Evolutionary conservation across 2,329 filamentous ascomycete genomes (phyloP).

Genomic region (Pseudocercospora eumusae): DNA sequence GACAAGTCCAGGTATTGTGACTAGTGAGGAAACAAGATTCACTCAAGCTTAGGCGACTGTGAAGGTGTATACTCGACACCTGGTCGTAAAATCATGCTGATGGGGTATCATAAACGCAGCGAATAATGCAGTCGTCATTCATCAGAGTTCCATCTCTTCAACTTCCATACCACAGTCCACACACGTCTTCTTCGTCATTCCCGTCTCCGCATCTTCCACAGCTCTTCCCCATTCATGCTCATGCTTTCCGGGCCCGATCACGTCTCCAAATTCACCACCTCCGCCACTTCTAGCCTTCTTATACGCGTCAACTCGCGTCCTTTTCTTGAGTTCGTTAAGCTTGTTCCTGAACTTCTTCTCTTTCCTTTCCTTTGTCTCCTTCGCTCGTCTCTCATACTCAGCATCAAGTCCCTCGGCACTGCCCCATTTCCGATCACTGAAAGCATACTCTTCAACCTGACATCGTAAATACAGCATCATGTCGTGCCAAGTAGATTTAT

Average conservation of each 20-base stretch:
- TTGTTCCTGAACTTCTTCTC: conserved; percentile 91
- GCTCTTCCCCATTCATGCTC: conserved; percentile 79
- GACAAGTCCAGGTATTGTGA: no score
- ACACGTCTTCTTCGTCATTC: conserved; percentile 76
- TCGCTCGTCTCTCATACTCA: conserved; percentile 79
- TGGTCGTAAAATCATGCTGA: neutral
- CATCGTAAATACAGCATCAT: conserved; percentile 97
- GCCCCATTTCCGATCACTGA: conserved; percentile 83
- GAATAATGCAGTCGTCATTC: conserved; percentile 9
- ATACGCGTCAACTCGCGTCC: conserved; percentile 88
- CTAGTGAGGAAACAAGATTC: no score
- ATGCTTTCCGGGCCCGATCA: conserved; percentile 69
- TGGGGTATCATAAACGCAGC: conserved; percentile 7
- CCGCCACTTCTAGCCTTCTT: conserved; percentile 65
- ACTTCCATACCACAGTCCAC: conserved; percentile 68
- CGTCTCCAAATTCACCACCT: conserved; percentile 70
- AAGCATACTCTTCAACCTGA: conserved; percentile 92
- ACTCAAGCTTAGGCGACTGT: no score
- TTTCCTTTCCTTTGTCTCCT: conserved; percentile 79
- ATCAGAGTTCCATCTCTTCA: conserved; percentile 65
- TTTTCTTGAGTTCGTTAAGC: conserved; percentile 85
- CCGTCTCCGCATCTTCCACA: conserved; percentile 62
- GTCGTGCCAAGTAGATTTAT: conserved; percentile 94
- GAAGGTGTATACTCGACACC: no score
- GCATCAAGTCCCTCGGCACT: conserved; percentile 80